These are phyloP conservation scores for Trichoderma koningiopsis DNA, from an alignment of 2,329 filamentous ascomycete genomes.

Conservation along the genomic window DNA sequence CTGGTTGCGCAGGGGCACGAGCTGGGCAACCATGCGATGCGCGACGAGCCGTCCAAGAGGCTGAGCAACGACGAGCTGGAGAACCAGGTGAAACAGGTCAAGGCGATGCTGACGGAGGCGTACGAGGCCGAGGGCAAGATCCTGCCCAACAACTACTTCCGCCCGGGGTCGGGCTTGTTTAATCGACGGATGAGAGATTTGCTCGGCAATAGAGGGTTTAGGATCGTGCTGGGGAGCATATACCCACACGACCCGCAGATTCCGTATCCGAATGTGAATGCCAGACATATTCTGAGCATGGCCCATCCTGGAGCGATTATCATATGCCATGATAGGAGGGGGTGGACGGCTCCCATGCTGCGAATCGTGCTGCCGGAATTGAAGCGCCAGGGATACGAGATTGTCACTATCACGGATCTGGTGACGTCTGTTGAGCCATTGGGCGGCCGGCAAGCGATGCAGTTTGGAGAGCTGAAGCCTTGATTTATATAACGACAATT, in stretches of 20 bases:
- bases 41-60: conserved; percentile 72
- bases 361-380: conserved; percentile 71
- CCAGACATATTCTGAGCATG: conserved; percentile 79
- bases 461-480: neutral
- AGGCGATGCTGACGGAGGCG: conserved; percentile 58
- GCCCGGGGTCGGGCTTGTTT: conserved; percentile 85
- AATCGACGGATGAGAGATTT: conserved; percentile 67
- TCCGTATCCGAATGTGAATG: conserved; percentile 67
- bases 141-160: conserved; percentile 68
- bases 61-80: conserved; percentile 62
- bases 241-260: conserved; percentile 95
- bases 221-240: conserved; percentile 77
- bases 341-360: conserved; percentile 84
- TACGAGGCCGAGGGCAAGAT: conserved; percentile 52
- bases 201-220: conserved; percentile 64
- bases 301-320: conserved; percentile 75
- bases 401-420: conserved; percentile 72
- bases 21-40: conserved; percentile 87
- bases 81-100: conserved; percentile 66
- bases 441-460: conserved; percentile 30
- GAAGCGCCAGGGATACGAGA: conserved; percentile 66
- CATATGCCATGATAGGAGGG: conserved; percentile 80
- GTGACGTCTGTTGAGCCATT: conserved; percentile 46
- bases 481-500: neutral
- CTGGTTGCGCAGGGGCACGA: conserved; percentile 67